phyloP scores from a whole-genome alignment of 768 basidiomycete species.

The Mycena capillaripes region DNA sequence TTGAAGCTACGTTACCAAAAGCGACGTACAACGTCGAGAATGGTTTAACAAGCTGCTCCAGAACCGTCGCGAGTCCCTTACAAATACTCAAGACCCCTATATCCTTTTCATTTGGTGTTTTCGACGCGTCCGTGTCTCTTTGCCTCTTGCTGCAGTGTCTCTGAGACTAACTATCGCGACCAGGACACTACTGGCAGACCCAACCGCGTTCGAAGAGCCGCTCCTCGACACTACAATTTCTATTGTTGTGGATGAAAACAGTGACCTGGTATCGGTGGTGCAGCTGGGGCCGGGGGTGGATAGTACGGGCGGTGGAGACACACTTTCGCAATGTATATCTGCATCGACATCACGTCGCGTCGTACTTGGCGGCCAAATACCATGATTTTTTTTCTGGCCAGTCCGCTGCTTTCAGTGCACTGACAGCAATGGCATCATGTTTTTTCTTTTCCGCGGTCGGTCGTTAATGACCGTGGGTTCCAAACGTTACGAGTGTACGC shows the following conservation, averaged over 20 bases:
- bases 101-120: slow-evolving; percentile 83
- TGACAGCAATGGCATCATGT: too few species aligned
- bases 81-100: slow-evolving; percentile 61
- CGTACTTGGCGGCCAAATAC: slow-evolving; percentile 24
- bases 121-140: slow-evolving; percentile 74
- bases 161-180: not conserved
- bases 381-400: slow-evolving; percentile 13
- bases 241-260: slow-evolving; percentile 67
- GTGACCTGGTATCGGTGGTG: slow-evolving; percentile 63
- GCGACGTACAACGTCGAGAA: slow-evolving; percentile 80
- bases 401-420: too few species aligned
- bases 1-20: slow-evolving; percentile 76
- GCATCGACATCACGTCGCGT: slow-evolving; percentile 45
- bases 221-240: slow-evolving; percentile 81
- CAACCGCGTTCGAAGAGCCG: slow-evolving; percentile 92
- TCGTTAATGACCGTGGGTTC: too few species aligned
- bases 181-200: slow-evolving; percentile 84
- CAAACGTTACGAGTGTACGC: too few species aligned
- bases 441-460: too few species aligned
- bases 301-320: slow-evolving; percentile 48
- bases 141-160: slow-evolving; percentile 1
- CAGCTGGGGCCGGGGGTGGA: slow-evolving; percentile 65
- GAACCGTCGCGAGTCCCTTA: slow-evolving; percentile 61
- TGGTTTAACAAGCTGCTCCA: slow-evolving; percentile 72
- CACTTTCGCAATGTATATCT: slow-evolving; percentile 54